Evolutionary conservation across 2,329 filamentous ascomycete genomes (phyloP).

Genomic region (Tolypocladium ophioglossoides): DNA sequence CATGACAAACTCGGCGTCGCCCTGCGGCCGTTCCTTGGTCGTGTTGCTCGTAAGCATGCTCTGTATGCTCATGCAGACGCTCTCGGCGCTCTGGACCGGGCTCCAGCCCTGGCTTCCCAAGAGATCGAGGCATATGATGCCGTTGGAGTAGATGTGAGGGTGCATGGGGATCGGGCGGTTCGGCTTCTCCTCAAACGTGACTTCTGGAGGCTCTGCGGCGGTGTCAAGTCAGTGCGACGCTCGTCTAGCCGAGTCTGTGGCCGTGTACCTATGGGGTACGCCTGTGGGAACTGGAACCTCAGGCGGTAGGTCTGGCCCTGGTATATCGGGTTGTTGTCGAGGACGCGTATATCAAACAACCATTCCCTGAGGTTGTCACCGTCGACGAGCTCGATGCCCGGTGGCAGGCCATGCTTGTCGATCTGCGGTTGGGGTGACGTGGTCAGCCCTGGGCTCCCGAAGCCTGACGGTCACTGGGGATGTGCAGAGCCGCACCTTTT

Average conservation of each 20-base stretch:
- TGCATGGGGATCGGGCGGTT: conserved; percentile 76
- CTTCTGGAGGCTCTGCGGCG: conserved; percentile 75
- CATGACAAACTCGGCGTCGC: conserved; percentile 80
- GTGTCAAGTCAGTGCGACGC: not conserved
- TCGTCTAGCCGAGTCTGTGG: not conserved
- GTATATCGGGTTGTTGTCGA: conserved; percentile 88
- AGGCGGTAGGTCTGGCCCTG: conserved; percentile 68
- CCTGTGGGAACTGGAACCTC: conserved; percentile 73
- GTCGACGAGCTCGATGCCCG: conserved; percentile 71
- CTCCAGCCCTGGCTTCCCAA: conserved; percentile 85
- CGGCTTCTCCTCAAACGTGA: conserved; percentile 65
- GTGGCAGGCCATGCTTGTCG: conserved; percentile 42
- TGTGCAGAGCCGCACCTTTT: conserved; percentile 13
- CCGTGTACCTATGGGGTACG: conserved; percentile 80
- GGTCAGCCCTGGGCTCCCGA: conserved; percentile 8
- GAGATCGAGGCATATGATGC: conserved; percentile 94
- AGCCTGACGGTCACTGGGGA: not conserved
- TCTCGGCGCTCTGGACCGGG: conserved; percentile 94
- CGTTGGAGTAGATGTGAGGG: conserved; percentile 96
- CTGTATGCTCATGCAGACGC: conserved; percentile 92
- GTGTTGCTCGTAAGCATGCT: conserved; percentile 96
- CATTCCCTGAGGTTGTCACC: conserved; percentile 67
- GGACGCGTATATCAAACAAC: conserved; percentile 82
- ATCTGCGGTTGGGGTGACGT: conserved; percentile 29
- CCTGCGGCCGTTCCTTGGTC: conserved; percentile 80